These are phyloP conservation scores for Poa annua DNA, from an alignment of 176 grass and related monocot species.

Conservation along the genomic window DNA sequence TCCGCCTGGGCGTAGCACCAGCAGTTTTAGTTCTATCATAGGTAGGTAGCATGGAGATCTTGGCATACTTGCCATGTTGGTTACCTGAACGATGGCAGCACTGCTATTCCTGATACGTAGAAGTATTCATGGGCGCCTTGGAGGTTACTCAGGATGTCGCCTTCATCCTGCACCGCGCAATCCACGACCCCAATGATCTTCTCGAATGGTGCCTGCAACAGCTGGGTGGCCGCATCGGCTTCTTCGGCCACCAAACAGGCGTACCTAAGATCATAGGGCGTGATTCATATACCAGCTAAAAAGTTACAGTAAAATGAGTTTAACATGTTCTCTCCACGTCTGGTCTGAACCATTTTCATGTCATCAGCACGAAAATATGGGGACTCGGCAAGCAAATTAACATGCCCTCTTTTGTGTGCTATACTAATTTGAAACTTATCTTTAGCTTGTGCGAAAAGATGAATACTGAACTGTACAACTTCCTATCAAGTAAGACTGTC, in stretches of 20 bases:
- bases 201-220: constrained; percentile 37
- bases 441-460: neutral
- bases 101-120: constrained; percentile 89
- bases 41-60: neutral
- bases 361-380: neutral
- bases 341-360: neutral
- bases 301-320: neutral
- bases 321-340: no score
- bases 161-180: constrained; percentile 72
- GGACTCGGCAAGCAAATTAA: neutral
- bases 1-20: constrained; percentile 46
- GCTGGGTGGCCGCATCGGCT: neutral
- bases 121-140: constrained; percentile 62
- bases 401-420: neutral
- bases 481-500: neutral
- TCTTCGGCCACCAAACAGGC: constrained; percentile 91
- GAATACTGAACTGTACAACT: neutral
- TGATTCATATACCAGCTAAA: neutral
- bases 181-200: constrained; percentile 77
- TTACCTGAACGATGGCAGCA: constrained; percentile 74
- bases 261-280: constrained; percentile 58
- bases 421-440: neutral
- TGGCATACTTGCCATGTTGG: neutral
- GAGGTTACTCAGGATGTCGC: constrained; percentile 60
- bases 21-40: neutral